phyloP scores from a whole-genome alignment of 2,329 filamentous ascomycete species.

The Trichoderma sp. region DNA sequence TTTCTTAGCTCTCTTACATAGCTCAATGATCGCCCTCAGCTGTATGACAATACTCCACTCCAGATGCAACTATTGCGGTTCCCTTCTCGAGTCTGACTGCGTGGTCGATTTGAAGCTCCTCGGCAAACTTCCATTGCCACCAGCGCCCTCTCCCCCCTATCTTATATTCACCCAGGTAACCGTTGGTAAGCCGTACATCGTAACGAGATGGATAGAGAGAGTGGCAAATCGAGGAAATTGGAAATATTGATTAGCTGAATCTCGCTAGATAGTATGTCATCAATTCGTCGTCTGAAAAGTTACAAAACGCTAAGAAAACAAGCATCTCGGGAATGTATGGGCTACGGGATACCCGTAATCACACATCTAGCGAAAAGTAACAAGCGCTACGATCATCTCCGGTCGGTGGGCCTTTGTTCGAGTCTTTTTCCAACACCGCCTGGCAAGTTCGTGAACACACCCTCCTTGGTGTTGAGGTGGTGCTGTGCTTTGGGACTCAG shows the following conservation, averaged over 20 bases:
- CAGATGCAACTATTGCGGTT: slow-evolving; percentile 36
- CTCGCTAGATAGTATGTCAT: background rate
- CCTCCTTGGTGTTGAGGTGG: background rate
- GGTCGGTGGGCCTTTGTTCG: background rate
- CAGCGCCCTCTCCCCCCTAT: background rate
- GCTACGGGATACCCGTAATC: background rate
- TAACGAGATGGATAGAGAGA: background rate
- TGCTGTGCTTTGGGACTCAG: background rate
- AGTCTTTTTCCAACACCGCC: background rate
- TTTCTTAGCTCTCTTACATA: background rate
- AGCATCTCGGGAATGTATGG: background rate
- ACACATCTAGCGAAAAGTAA: background rate
- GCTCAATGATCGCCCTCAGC: slow-evolving; percentile 37
- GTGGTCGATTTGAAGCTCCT: slow-evolving; percentile 22
- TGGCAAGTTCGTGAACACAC: background rate
- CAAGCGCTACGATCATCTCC: background rate
- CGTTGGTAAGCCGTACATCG: background rate
- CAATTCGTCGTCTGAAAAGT: background rate
- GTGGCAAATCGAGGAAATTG: slow-evolving; percentile 28
- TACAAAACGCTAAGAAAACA: background rate
- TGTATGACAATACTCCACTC: slow-evolving; percentile 37
- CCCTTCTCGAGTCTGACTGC: slow-evolving; percentile 38
- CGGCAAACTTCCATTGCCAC: background rate
- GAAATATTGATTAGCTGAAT: slow-evolving; percentile 30
- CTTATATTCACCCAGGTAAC: background rate